Conservation (phyloP, 164 flowering plant species). For the Sextonia rubra region DNA sequence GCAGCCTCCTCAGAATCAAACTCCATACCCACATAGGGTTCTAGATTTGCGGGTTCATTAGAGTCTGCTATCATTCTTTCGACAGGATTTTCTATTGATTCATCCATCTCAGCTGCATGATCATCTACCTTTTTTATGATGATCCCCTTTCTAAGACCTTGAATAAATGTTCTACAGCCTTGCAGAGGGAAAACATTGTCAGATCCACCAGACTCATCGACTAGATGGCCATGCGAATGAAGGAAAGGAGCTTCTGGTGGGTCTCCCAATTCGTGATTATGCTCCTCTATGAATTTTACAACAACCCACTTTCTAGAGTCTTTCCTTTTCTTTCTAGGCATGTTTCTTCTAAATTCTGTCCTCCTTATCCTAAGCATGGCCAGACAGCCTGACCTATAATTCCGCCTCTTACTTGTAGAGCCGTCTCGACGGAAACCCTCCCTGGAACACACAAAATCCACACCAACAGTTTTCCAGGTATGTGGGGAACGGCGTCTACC, state of each 20-base stretch:
- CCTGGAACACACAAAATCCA: conserved; percentile 57
- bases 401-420: conserved; percentile 8
- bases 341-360: conserved; percentile 13
- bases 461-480: conserved; percentile 30
- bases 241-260: conserved; percentile 74
- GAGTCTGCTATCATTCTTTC: conserved; percentile 11
- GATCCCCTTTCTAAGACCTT: neutral
- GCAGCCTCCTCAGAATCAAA: conserved; percentile 36
- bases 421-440: conserved; percentile 40
- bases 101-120: conserved; percentile 10
- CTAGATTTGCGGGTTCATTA: conserved; percentile 12
- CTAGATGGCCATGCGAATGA: conserved; percentile 45
- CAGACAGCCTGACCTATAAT: conserved; percentile 66
- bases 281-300: conserved; percentile 59
- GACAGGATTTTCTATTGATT: conserved; percentile 6
- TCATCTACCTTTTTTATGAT: neutral
- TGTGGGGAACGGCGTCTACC: conserved; percentile 40
- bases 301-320: conserved; percentile 75
- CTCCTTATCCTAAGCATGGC: conserved; percentile 60
- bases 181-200: neutral
- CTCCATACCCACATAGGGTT: conserved; percentile 28
- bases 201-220: neutral
- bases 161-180: neutral
- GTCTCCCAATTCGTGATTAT: conserved; percentile 71
- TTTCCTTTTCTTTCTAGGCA: conserved; percentile 48